Evolutionary conservation across 2,329 filamentous ascomycete species (phyloP).

Genomic region (Aureobasidium vineae): DNA sequence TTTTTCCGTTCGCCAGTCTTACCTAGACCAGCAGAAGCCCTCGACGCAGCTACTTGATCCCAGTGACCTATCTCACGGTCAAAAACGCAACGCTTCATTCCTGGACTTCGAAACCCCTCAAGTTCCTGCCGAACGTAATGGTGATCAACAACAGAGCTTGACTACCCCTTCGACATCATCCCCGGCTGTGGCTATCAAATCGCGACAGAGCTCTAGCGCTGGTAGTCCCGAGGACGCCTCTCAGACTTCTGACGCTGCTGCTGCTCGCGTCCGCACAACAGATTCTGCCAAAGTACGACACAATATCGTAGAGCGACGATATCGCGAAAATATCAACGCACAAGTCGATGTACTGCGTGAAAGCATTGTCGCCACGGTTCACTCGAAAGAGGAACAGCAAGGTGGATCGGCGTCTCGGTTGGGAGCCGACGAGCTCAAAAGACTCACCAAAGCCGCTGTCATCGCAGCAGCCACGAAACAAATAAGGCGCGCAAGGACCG

Average conservation of each 20-base stretch:
- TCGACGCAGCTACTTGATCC: neutral
- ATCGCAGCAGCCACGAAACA: slow-evolving; percentile 48
- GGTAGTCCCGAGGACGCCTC: slow-evolving; percentile 1
- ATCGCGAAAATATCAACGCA: slow-evolving; percentile 49
- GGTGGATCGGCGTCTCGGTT: slow-evolving; percentile 38
- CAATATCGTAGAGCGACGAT: slow-evolving; percentile 49
- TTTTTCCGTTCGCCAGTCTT: slow-evolving; percentile 1
- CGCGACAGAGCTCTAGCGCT: slow-evolving; percentile 21
- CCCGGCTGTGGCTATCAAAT: slow-evolving; percentile 9
- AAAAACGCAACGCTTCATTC: slow-evolving; percentile 20
- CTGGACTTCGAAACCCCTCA: neutral
- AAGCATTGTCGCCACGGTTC: slow-evolving; percentile 32
- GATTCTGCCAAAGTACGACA: slow-evolving; percentile 33
- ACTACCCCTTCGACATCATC: neutral
- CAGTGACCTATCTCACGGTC: neutral
- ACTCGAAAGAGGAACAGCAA: slow-evolving; percentile 46
- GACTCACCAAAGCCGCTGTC: slow-evolving; percentile 47
- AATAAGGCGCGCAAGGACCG: slow-evolving; percentile 48
- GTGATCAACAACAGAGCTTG: neutral
- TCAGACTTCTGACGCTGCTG: neutral
- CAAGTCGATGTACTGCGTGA: slow-evolving; percentile 46
- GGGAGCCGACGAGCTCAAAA: slow-evolving; percentile 36
- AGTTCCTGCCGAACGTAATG: no score
- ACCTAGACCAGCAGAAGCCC: neutral
- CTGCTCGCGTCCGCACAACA: slow-evolving; percentile 16